Conservation (phyloP, 2,329 filamentous ascomycete genomes). For the Cercospora sp. region DNA sequence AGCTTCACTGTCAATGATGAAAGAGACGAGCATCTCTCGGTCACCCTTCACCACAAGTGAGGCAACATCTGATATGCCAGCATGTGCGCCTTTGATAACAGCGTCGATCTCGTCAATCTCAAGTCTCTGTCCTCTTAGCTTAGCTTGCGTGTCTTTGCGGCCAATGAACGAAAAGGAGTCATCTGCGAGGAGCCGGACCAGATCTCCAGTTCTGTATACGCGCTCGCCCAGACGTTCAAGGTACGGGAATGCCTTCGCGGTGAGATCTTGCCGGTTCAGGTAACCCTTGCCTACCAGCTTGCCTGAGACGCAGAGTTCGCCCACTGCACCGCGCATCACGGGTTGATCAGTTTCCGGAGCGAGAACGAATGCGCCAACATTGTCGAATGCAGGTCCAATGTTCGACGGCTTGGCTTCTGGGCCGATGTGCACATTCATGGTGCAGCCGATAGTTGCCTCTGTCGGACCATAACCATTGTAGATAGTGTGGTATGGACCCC, state of each 20-base stretch:
- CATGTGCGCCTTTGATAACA: conserved; percentile 64
- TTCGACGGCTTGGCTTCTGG: conserved; percentile 78
- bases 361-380: conserved; percentile 82
- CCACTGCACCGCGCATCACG: conserved; percentile 74
- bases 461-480: conserved; percentile 92
- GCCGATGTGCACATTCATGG: conserved; percentile 82
- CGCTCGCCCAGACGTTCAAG: conserved; percentile 50
- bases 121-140: conserved; percentile 82
- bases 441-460: conserved; percentile 89
- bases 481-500: conserved; percentile 77
- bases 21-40: conserved; percentile 82
- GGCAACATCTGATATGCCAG: conserved; percentile 65
- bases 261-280: conserved; percentile 76
- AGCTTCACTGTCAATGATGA: conserved; percentile 51
- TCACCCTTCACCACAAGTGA: conserved; percentile 75
- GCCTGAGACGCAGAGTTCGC: conserved; percentile 86
- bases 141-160: conserved; percentile 86
- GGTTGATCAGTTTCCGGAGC: conserved; percentile 67
- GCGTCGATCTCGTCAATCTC: conserved; percentile 92
- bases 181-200: conserved; percentile 78
- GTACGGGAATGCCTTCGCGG: conserved; percentile 70
- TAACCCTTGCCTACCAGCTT: conserved; percentile 88
- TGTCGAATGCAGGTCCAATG: conserved; percentile 82
- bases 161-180: conserved; percentile 85
- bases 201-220: conserved; percentile 84